Conservation (phyloP, 345 rosid genomes). For the Salix viminalis region DNA sequence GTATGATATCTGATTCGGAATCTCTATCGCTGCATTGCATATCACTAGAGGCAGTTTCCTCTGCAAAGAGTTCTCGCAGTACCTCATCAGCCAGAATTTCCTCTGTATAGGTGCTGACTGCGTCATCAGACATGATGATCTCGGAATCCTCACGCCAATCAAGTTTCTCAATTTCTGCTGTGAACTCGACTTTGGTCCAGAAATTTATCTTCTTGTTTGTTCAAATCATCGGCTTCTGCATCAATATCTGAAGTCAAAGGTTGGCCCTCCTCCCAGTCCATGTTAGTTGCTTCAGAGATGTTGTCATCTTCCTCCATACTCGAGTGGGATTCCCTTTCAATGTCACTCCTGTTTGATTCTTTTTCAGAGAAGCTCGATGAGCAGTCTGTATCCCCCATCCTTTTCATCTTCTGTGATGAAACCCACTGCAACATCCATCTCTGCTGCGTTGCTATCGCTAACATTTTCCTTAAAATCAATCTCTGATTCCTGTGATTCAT, state of each 20-base stretch:
- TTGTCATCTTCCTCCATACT: constrained; percentile 17
- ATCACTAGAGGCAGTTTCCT: constrained; percentile 18
- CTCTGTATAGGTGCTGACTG: constrained; percentile 7
- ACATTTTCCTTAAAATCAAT: constrained; percentile 24
- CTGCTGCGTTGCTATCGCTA: constrained; percentile 4
- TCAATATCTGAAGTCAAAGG: constrained; percentile 20
- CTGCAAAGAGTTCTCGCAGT: constrained; percentile 24
- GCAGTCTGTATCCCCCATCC: constrained; percentile 8
- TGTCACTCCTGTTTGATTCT: constrained; percentile 15
- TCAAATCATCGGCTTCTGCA: constrained; percentile 13
- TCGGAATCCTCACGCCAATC: constrained; percentile 14
- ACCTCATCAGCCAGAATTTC: constrained; percentile 24
- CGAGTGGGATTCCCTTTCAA: constrained; percentile 16
- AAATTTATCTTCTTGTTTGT: constrained; percentile 24
- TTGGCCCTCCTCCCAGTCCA: constrained; percentile 50
- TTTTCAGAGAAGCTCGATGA: constrained; percentile 7
- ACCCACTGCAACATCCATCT: not conserved
- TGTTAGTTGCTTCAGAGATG: constrained; percentile 31
- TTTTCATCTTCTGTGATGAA: constrained; percentile 8
- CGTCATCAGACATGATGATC: constrained; percentile 10
- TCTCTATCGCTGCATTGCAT: constrained; percentile 2
- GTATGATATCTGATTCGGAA: constrained; percentile 8
- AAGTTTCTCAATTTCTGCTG: constrained; percentile 14
- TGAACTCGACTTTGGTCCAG: constrained; percentile 3
- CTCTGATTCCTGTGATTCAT: constrained; percentile 39